A percentile compares a stretch with the other conserved stretches of the same genome.
phyloP scores from a whole-genome alignment of 2,329 filamentous ascomycete genomes.

The Didymella pinodella region DNA sequence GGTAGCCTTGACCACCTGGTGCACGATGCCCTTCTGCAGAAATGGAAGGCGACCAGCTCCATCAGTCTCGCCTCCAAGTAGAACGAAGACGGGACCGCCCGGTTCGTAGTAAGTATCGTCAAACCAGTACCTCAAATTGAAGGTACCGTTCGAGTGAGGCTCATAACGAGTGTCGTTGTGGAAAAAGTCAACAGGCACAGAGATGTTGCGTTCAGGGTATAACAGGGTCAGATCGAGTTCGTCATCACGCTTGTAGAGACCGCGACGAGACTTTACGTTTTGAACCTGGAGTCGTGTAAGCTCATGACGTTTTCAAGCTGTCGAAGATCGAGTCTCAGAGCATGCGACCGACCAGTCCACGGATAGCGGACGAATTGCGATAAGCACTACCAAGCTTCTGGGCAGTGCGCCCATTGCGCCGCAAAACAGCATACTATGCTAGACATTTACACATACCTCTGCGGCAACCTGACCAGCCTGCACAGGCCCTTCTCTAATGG shows the following conservation, averaged over 20 bases:
- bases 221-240: slow-evolving; percentile 47
- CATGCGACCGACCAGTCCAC: not conserved
- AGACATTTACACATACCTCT: slow-evolving; percentile 29
- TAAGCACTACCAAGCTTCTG: slow-evolving; percentile 17
- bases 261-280: slow-evolving; percentile 27
- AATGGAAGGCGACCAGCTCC: slow-evolving; percentile 71
- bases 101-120: slow-evolving; percentile 76
- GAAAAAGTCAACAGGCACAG: slow-evolving; percentile 78
- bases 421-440: not conserved
- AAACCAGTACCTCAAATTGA: slow-evolving; percentile 82
- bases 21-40: slow-evolving; percentile 79
- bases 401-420: slow-evolving; percentile 3
- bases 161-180: slow-evolving; percentile 80
- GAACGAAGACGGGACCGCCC: slow-evolving; percentile 82
- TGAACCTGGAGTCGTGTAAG: slow-evolving; percentile 23
- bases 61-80: slow-evolving; percentile 75
- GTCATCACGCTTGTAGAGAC: slow-evolving; percentile 38
- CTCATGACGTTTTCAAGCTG: not conserved
- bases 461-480: slow-evolving; percentile 29
- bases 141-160: slow-evolving; percentile 74
- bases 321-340: not conserved
- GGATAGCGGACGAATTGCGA: not conserved
- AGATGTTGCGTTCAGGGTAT: slow-evolving; percentile 62
- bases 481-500: slow-evolving; percentile 31
- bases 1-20: slow-evolving; percentile 70